Conservation (phyloP, 495 filamentous ascomycete genomes). For the Daldinia bambusicola region DNA sequence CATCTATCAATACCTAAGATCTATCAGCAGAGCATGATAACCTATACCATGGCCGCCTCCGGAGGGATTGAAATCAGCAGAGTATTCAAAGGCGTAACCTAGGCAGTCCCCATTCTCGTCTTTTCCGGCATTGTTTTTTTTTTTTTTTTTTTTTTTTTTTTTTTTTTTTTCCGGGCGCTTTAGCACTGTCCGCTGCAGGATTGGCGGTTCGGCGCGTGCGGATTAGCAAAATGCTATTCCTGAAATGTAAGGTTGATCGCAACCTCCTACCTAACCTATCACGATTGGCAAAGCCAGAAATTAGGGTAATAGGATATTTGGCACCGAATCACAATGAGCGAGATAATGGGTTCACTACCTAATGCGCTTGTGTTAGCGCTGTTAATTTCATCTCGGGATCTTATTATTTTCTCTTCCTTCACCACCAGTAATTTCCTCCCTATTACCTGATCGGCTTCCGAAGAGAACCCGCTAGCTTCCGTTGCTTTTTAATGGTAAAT, state of each 20-base stretch:
- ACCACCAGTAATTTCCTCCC: background rate
- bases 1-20: slow-evolving; percentile 20
- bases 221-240: background rate
- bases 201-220: background rate
- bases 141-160: background rate
- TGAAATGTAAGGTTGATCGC: background rate
- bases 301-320: slow-evolving; percentile 1
- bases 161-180: too few species aligned
- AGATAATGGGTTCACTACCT: background rate
- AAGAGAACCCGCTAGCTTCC: background rate
- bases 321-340: background rate
- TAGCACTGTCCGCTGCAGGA: background rate
- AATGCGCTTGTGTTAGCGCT: background rate
- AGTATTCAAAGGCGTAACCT: slow-evolving; percentile 4
- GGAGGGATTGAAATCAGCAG: slow-evolving; percentile 17
- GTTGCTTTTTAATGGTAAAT: background rate
- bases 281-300: background rate
- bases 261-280: background rate
- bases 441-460: background rate
- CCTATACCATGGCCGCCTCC: slow-evolving; percentile 10
- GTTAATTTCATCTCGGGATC: background rate
- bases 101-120: background rate
- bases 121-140: too few species aligned
- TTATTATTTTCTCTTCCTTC: background rate
- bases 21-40: slow-evolving; percentile 8